Evolutionary conservation across 1,284 basidiomycete genomes (phyloP), one percentile per base, ranked within the genome.

Genomic region (Moniliophthora roreri): DNA sequence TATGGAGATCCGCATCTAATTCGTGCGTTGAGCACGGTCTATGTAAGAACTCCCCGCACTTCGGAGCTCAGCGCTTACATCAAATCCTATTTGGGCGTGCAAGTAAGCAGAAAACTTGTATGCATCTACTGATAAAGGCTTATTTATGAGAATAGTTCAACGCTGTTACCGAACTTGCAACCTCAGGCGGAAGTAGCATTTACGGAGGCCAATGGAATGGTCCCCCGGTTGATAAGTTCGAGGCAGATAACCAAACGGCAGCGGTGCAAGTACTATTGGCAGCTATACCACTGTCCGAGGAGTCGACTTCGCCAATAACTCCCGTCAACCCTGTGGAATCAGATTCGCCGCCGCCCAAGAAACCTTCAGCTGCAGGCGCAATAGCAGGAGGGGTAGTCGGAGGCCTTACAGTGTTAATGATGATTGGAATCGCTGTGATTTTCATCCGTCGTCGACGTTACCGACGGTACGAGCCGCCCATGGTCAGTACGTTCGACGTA

Each of bases 101-200:
- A n/a, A n/a, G n/a, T n/a, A n/a, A n/a, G n/a, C n/a, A n/a, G n/a
- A n/a, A n/a, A n/a, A n/a, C n/a, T n/a, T n/a, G n/a, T n/a, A 37
- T 2, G 36, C 2, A 13, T 13, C 36, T 13, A 37, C 16, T 11
- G 13, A 11, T 37, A 4, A 37, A 11, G 36, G 13, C 4, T 4
- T 16, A 13, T 11, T 37, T 37, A 3, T 13, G 13, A 37, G 13
- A 4, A 13, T 16, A 37, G 36, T 37, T 78, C 26, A 51, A 51
- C 16, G 50, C 50, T 3, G 40, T 44, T 16, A 35, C 24, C 15
- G n/a, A 51, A 18, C 40, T 51, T 4, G 23, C 50, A 15, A 51
- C 50, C 16, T 28, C 50, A 16, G 50, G 20, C 10, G 40, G 36
- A 10, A 50, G 16, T 26, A 40, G 41, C 28, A 51, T 51, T 20